Evolutionary conservation across 768 basidiomycete genomes (phyloP).

Genomic region (Cystobasidium tubakii): DNA sequence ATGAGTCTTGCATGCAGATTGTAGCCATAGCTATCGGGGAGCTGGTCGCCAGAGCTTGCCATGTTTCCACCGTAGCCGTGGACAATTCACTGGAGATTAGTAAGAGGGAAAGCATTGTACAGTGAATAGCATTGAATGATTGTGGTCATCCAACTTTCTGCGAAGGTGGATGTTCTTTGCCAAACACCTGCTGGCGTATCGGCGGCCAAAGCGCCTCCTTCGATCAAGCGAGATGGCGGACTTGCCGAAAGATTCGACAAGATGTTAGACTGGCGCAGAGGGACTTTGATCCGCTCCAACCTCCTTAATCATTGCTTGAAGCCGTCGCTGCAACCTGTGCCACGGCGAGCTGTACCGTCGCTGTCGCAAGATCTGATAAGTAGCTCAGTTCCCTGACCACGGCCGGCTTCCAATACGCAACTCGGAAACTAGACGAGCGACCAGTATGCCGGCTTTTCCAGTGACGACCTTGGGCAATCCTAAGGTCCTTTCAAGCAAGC

Average conservation of each 20-base stretch:
- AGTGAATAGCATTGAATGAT: too few relatives aligned
- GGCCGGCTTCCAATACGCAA: too few relatives aligned
- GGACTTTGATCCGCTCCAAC: too few relatives aligned
- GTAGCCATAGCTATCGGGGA: conserved; percentile 21
- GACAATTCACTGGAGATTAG: too few relatives aligned
- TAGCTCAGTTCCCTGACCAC: too few relatives aligned
- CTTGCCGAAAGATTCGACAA: not conserved
- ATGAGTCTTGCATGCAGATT: conserved; percentile 31
- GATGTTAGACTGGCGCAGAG: not conserved
- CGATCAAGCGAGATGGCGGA: not conserved
- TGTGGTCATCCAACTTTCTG: too few relatives aligned
- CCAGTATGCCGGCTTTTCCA: conserved; percentile 9
- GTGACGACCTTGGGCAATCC: conserved; percentile 25
- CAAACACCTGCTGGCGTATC: not conserved
- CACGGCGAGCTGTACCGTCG: too few relatives aligned
- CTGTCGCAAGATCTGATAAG: too few relatives aligned
- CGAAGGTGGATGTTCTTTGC: conserved; percentile 23
- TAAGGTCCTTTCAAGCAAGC: not conserved
- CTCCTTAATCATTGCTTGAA: too few relatives aligned
- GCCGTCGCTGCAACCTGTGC: too few relatives aligned
- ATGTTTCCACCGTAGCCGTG: not conserved
- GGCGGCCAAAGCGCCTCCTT: not conserved
- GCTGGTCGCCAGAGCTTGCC: not conserved
- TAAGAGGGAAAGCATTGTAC: too few relatives aligned
- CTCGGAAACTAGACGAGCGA: too few relatives aligned